phyloP scores from a whole-genome alignment of 495 filamentous ascomycete species.

The Hyaloscypha hepaticicola region DNA sequence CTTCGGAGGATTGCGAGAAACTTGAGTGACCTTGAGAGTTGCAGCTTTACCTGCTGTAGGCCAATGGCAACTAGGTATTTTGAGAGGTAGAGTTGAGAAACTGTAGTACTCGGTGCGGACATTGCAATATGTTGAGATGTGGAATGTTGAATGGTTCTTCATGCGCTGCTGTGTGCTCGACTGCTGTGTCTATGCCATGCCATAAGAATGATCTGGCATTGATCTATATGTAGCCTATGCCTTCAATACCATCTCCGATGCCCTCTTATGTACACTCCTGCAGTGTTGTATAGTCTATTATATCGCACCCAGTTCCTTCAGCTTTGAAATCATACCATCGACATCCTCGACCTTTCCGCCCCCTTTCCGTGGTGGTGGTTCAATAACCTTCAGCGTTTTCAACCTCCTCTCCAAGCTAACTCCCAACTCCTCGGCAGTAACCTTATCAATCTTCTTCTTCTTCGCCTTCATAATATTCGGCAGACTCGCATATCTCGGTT shows the following conservation, averaged over 20 bases:
- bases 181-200: too few species aligned
- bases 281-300: not conserved
- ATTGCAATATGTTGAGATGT: too few species aligned
- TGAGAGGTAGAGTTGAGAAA: too few species aligned
- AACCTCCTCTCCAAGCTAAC: conserved; percentile 70
- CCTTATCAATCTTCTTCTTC: conserved; percentile 98
- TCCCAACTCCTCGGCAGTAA: conserved; percentile 76
- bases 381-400: conserved; percentile 85
- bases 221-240: not conserved
- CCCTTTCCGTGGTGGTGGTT: conserved; percentile 85
- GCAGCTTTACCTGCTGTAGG: too few species aligned
- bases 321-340: conserved; percentile 82
- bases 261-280: not conserved
- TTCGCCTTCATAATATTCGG: conserved; percentile 99
- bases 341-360: conserved; percentile 97
- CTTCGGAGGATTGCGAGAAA: too few species aligned
- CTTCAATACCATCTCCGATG: not conserved
- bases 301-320: conserved; percentile 89
- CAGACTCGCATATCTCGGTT: conserved; percentile 91
- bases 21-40: too few species aligned
- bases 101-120: too few species aligned
- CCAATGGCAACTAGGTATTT: too few species aligned
- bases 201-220: not conserved
- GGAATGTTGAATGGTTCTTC: too few species aligned
- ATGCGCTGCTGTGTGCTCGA: too few species aligned